These are phyloP conservation scores for Tuber aestivum DNA, from an alignment of 495 filamentous ascomycete species.

Conservation along the genomic window DNA sequence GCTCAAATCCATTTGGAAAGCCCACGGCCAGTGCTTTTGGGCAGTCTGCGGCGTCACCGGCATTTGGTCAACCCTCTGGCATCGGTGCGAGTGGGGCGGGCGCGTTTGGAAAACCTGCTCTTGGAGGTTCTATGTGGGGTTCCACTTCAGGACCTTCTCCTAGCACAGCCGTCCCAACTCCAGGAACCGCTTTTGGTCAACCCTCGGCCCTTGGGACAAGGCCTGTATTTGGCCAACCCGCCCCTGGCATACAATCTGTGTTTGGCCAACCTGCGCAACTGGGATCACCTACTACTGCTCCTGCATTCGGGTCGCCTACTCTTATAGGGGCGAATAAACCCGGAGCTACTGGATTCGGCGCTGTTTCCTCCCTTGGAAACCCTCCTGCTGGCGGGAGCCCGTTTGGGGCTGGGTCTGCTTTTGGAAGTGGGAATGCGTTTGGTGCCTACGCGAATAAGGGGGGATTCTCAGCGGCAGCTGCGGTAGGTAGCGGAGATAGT, in stretches of 20 bases:
- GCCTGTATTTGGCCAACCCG: slow-evolving; percentile 18
- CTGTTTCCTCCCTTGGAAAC: slow-evolving; percentile 41
- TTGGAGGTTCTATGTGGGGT: slow-evolving; percentile 19
- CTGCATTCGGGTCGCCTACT: slow-evolving; percentile 44
- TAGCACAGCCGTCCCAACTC: slow-evolving; percentile 14
- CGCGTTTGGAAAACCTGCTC: slow-evolving; percentile 24
- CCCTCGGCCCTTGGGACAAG: slow-evolving; percentile 18
- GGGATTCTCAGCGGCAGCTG: slow-evolving; percentile 51
- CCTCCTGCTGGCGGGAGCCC: slow-evolving; percentile 21
- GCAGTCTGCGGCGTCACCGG: slow-evolving; percentile 21
- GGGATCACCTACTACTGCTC: slow-evolving; percentile 30
- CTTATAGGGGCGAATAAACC: slow-evolving; percentile 21
- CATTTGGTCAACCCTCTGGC: slow-evolving; percentile 30
- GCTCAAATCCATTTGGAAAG: slow-evolving; percentile 30
- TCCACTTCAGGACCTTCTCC: slow-evolving; percentile 5
- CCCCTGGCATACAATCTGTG: slow-evolving; percentile 42
- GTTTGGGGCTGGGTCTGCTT: slow-evolving; percentile 30
- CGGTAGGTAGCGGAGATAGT: slow-evolving; percentile 25
- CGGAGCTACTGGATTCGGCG: slow-evolving; percentile 25
- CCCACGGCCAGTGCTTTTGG: slow-evolving; percentile 33
- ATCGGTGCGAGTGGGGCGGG: slow-evolving; percentile 13
- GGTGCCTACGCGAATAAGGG: slow-evolving; percentile 55
- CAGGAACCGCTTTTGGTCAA: slow-evolving; percentile 30
- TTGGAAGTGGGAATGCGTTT: slow-evolving; percentile 49
- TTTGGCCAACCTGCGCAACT: slow-evolving; percentile 50